Evolutionary conservation across 805 yeast species (phyloP).

Genomic region (Candida namnaoensis): DNA sequence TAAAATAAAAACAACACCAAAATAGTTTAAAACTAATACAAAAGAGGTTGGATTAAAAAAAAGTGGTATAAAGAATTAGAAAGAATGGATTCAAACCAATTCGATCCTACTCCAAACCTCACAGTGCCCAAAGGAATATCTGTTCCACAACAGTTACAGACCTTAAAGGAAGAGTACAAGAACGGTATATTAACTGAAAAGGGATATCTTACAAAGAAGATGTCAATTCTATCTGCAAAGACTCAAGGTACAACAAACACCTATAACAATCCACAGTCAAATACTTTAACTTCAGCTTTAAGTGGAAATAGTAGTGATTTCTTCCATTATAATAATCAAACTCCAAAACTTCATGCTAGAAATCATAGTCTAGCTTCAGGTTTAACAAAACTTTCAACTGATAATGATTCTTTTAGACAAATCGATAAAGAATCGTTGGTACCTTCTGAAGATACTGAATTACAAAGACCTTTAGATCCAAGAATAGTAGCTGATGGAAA

Average conservation of each 20-base stretch:
- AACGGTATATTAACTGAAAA: conserved; percentile 71
- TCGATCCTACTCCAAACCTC: too few relatives aligned
- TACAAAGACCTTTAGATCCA: conserved; percentile 48
- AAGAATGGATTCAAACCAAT: too few relatives aligned
- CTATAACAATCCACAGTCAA: too few relatives aligned
- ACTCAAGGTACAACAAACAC: too few relatives aligned
- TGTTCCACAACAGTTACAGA: conserved; percentile 21
- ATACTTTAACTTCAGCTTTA: too few relatives aligned
- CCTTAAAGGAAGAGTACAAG: conserved; percentile 39
- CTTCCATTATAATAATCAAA: too few relatives aligned
- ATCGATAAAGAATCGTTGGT: conserved; percentile 17
- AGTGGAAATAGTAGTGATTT: too few relatives aligned
- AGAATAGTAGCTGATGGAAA: conserved; percentile 32
- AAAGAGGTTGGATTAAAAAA: too few relatives aligned
- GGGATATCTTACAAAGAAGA: conserved; percentile 58
- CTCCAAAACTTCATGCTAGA: neutral
- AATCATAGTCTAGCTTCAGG: conserved; percentile 15
- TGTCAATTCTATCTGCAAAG: conserved; percentile 21
- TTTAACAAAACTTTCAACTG: conserved; percentile 19
- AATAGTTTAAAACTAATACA: too few relatives aligned
- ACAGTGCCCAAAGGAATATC: neutral
- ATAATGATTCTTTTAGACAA: conserved; percentile 16
- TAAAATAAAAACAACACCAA: too few relatives aligned
- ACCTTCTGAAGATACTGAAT: conserved; percentile 16
- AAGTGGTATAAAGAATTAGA: too few relatives aligned